Percentiles rank a stretch among this genome's conserved stretches.
Conservation (phyloP, 108 stramenopile species). For the Nannochloropsis oceanica region DNA sequence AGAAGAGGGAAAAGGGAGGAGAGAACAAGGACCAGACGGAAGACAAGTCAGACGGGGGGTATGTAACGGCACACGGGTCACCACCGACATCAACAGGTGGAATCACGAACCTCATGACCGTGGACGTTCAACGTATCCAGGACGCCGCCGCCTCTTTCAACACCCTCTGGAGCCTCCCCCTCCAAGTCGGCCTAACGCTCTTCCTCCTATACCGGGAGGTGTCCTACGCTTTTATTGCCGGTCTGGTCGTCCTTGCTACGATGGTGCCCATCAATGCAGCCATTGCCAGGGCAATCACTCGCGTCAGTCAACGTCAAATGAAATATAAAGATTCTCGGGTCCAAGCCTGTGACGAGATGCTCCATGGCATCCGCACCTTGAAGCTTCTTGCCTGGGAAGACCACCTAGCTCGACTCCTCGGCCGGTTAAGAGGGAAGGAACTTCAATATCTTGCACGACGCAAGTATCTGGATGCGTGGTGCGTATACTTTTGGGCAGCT, state of each 20-base stretch:
- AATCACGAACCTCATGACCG: constrained; percentile 27
- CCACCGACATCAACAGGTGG: neutral
- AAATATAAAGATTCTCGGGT: constrained; percentile 35
- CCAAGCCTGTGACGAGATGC: constrained; percentile 8
- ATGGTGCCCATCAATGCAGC: constrained; percentile 36
- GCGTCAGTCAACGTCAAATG: constrained; percentile 29
- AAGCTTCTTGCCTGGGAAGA: constrained; percentile 34
- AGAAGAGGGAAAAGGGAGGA: neutral
- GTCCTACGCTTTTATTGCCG: constrained; percentile 32
- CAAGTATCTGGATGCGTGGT: constrained; percentile 38
- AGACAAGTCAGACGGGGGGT: neutral
- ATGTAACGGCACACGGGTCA: neutral
- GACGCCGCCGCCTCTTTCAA: constrained; percentile 25
- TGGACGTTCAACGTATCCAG: constrained; percentile 33
- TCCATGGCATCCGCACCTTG: constrained; percentile 13
- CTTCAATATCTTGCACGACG: constrained; percentile 1
- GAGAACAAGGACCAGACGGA: constrained; percentile 5
- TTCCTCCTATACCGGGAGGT: constrained; percentile 37
- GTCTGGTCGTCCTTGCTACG: constrained; percentile 15
- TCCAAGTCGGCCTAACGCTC: constrained; percentile 38
- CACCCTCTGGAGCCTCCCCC: constrained; percentile 38
- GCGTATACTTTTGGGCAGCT: constrained; percentile 41
- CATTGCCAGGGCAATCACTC: constrained; percentile 30
- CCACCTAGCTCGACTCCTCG: neutral
- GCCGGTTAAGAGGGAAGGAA: constrained; percentile 5